Percentiles rank a stretch among this genome's conserved stretches.
Conservation (phyloP, 345 rosid species). For the Eucalyptus polybractea region DNA sequence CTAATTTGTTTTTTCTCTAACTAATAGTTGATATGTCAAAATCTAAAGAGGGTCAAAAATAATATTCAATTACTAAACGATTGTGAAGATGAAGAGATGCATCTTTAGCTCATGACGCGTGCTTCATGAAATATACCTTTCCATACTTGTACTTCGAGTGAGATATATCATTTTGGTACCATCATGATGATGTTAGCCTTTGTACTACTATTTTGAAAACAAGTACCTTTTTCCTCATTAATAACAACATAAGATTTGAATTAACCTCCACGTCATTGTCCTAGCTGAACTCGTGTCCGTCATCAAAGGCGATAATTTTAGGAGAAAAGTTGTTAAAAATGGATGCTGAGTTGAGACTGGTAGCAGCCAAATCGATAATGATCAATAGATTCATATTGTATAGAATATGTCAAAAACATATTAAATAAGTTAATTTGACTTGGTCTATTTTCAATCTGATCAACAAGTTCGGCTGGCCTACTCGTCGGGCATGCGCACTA, state of each 20-base stretch:
- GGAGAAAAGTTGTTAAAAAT: background rate
- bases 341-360: background rate
- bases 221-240: background rate
- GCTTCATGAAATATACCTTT: background rate
- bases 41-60: background rate
- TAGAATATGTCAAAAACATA: background rate
- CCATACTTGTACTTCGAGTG: background rate
- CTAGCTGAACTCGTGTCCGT: no score
- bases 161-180: background rate
- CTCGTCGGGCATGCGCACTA: slow-evolving; percentile 63
- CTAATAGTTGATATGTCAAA: background rate
- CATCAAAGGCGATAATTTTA: background rate
- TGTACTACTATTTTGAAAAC: background rate
- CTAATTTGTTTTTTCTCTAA: background rate
- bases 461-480: background rate
- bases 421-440: background rate
- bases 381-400: background rate
- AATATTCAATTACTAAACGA: background rate
- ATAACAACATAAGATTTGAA: background rate
- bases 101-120: background rate
- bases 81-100: background rate
- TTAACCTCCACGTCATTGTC: background rate
- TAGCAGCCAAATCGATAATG: no score
- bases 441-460: rapidly evolving
- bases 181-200: background rate